phyloP scores from a whole-genome alignment of 495 filamentous ascomycete genomes.

The Xylaria acuta region DNA sequence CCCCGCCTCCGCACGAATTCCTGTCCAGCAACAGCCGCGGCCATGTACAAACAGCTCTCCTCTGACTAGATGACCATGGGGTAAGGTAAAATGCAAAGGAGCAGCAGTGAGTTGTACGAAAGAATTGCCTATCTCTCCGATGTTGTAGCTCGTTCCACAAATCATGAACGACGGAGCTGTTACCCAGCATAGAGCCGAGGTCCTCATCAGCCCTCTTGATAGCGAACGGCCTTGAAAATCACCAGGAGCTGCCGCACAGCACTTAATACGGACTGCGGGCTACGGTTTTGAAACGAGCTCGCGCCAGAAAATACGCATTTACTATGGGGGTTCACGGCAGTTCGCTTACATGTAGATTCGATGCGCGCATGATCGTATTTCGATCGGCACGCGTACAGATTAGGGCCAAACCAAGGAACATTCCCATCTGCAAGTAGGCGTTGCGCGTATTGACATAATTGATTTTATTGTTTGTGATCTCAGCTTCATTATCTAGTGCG shows the following conservation, averaged over 20 bases:
- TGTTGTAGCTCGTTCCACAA: constrained; percentile 4
- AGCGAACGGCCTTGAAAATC: neutral
- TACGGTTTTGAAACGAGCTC: neutral
- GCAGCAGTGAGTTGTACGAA: neutral
- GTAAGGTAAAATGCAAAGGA: neutral
- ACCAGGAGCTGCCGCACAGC: neutral
- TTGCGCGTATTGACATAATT: neutral
- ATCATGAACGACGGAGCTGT: neutral
- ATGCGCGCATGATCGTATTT: neutral
- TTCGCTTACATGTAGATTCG: neutral
- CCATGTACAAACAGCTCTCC: neutral
- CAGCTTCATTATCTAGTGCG: neutral
- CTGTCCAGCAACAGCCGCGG: neutral
- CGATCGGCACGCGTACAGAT: neutral
- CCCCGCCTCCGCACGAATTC: neutral
- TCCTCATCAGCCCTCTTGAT: neutral
- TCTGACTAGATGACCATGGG: neutral
- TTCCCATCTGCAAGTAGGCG: neutral
- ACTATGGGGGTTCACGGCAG: neutral
- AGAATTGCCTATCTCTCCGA: constrained; percentile 6
- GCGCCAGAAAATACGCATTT: neutral
- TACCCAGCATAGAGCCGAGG: neutral
- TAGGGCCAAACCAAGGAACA: neutral
- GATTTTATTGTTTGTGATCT: neutral
- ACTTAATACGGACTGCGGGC: neutral